Evolutionary conservation across 2,329 filamentous ascomycete species (phyloP).

Genomic region (Lachnellula arida): DNA sequence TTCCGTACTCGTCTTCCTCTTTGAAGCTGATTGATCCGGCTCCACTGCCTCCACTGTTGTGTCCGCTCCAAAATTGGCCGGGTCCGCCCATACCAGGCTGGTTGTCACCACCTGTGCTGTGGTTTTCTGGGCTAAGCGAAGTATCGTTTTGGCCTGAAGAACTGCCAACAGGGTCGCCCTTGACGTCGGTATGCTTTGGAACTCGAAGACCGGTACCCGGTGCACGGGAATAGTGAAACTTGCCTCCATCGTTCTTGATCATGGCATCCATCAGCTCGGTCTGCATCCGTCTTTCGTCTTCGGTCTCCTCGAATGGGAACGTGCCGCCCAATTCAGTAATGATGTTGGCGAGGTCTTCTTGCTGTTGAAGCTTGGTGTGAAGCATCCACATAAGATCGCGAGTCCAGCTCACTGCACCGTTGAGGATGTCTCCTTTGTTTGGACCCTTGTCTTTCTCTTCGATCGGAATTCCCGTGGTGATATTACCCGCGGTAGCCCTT

Average conservation of each 20-base stretch:
- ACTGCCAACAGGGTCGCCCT: conserved; percentile 68
- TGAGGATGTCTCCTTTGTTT: conserved; percentile 98
- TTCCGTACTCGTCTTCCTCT: conserved; percentile 89
- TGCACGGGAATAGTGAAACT: conserved; percentile 80
- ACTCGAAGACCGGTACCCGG: conserved; percentile 84
- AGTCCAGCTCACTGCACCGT: conserved; percentile 95
- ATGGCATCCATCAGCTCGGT: conserved; percentile 86
- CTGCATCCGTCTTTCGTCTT: conserved; percentile 94
- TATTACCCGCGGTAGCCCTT: conserved; percentile 72
- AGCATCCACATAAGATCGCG: conserved; percentile 97
- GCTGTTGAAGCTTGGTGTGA: conserved; percentile 81
- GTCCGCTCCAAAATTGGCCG: conserved; percentile 61
- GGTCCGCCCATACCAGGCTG: conserved; percentile 26
- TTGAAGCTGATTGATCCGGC: conserved; percentile 71
- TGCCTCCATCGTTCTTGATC: conserved; percentile 66
- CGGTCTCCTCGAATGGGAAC: conserved; percentile 77
- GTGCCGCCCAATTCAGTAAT: conserved; percentile 68
- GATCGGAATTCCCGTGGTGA: conserved; percentile 85
- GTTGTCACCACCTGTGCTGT: conserved; percentile 28
- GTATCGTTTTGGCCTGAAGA: conserved; percentile 34
- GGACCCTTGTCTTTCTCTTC: conserved; percentile 98
- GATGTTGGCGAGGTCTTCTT: conserved; percentile 76
- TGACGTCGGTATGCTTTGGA: conserved; percentile 87
- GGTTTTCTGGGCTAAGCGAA: conserved; percentile 49
- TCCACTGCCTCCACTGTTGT: conserved; percentile 67